Evolutionary conservation across 2,329 filamentous ascomycete genomes (phyloP).

Genomic region (Pseudogymnoascus sp.): DNA sequence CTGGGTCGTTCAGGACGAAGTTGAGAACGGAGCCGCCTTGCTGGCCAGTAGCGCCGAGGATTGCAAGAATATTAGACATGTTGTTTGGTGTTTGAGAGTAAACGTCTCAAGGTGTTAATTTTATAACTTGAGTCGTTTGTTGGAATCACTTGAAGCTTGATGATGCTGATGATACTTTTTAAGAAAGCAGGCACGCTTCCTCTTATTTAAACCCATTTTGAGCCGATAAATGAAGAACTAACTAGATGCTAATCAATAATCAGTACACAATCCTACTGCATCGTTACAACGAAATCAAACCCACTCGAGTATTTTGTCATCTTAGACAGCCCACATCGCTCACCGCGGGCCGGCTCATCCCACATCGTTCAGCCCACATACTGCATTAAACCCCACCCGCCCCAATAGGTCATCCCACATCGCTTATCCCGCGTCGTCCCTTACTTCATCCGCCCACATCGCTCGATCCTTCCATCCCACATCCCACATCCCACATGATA

Average conservation of each 20-base stretch:
- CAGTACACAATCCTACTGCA: neutral
- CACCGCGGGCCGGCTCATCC: neutral
- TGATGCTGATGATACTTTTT: neutral
- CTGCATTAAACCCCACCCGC: neutral
- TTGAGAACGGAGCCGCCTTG: constrained; percentile 45
- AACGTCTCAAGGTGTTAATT: neutral
- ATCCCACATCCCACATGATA: neutral
- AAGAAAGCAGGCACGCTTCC: neutral
- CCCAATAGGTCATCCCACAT: neutral
- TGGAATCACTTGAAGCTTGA: neutral
- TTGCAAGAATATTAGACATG: constrained; percentile 17
- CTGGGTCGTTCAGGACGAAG: constrained; percentile 38
- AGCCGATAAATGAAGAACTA: neutral
- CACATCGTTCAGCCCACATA: neutral
- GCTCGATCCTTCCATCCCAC: neutral
- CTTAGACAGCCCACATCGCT: neutral
- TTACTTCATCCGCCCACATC: neutral
- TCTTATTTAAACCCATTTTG: neutral
- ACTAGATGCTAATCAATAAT: neutral
- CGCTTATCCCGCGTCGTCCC: neutral
- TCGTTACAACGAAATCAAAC: neutral
- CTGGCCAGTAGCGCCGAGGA: constrained; percentile 48
- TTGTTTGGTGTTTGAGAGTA: neutral
- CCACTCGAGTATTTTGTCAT: neutral
- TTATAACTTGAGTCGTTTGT: neutral